These are phyloP conservation scores for Phytophthora pluvialis DNA, from an alignment of 352 stramenopile genomes.

Conservation along the genomic window DNA sequence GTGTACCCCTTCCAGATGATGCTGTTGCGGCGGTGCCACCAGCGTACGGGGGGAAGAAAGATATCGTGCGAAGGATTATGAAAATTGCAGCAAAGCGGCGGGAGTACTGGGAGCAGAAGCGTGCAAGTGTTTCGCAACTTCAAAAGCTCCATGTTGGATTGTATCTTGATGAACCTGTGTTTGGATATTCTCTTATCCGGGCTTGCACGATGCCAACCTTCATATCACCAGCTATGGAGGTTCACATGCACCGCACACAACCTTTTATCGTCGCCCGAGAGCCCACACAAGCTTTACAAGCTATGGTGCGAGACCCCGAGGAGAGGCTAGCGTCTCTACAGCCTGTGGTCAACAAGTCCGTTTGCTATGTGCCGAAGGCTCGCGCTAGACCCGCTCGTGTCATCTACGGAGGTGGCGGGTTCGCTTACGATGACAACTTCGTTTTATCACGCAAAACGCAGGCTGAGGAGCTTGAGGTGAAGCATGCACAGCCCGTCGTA, in stretches of 20 bases:
- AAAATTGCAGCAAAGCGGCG: constrained; percentile 35
- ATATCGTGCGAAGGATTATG: constrained; percentile 45
- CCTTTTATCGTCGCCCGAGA: constrained; percentile 32
- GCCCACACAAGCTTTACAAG: constrained; percentile 48
- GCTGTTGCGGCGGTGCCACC: constrained; percentile 22
- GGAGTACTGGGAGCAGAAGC: constrained; percentile 54
- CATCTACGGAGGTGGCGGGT: constrained; percentile 48
- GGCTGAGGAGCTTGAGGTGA: constrained; percentile 30
- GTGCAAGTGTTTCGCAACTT: constrained; percentile 31
- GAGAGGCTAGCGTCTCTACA: constrained; percentile 52
- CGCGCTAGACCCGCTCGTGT: constrained; percentile 48
- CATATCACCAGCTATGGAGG: constrained; percentile 77
- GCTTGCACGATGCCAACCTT: constrained; percentile 65
- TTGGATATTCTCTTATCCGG: constrained; percentile 51
- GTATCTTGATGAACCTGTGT: constrained; percentile 54
- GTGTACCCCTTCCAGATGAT: constrained; percentile 35
- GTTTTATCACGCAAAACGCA: constrained; percentile 47
- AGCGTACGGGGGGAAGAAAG: constrained; percentile 41
- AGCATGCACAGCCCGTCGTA: constrained; percentile 39
- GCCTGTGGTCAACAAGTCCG: constrained; percentile 60
- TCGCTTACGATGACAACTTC: constrained; percentile 43
- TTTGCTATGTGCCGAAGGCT: constrained; percentile 82
- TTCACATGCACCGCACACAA: constrained; percentile 51
- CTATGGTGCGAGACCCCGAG: constrained; percentile 55
- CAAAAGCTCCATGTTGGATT: constrained; percentile 38